phyloP scores from a whole-genome alignment of 1,284 basidiomycete species.

The Ceratobasidium sp. region DNA sequence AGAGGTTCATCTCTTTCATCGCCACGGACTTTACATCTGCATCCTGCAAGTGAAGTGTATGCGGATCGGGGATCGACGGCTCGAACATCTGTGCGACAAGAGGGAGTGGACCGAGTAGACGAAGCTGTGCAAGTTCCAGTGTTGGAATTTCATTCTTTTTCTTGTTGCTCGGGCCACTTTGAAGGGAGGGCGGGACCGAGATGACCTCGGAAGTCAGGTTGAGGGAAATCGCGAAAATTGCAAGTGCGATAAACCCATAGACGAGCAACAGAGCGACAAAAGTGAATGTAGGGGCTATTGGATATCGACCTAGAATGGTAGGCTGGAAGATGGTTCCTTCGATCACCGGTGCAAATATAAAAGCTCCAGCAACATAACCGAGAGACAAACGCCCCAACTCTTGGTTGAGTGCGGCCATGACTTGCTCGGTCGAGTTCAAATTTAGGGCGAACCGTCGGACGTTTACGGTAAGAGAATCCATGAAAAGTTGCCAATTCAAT shows the following conservation, averaged over 20 bases:
- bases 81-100: background rate
- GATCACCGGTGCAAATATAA: background rate
- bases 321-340: background rate
- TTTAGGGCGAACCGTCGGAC: background rate
- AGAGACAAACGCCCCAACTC: slow-evolving; percentile 3
- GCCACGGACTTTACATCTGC: background rate
- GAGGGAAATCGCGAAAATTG: background rate
- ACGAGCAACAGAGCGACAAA: background rate
- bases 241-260: slow-evolving; percentile 7
- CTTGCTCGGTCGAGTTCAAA: background rate
- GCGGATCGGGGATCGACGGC: background rate
- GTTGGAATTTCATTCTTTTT: background rate
- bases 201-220: too few relatives aligned
- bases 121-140: background rate
- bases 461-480: background rate
- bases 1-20: background rate
- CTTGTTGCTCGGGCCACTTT: background rate
- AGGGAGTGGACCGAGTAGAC: background rate
- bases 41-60: background rate
- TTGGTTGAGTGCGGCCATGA: slow-evolving; percentile 1
- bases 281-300: background rate
- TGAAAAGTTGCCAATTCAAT: slow-evolving; percentile 7
- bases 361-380: background rate
- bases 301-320: slow-evolving; percentile 11
- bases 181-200: background rate